phyloP scores from a whole-genome alignment of 2,329 filamentous ascomycete genomes.

The Colletotrichum tamarilloi region DNA sequence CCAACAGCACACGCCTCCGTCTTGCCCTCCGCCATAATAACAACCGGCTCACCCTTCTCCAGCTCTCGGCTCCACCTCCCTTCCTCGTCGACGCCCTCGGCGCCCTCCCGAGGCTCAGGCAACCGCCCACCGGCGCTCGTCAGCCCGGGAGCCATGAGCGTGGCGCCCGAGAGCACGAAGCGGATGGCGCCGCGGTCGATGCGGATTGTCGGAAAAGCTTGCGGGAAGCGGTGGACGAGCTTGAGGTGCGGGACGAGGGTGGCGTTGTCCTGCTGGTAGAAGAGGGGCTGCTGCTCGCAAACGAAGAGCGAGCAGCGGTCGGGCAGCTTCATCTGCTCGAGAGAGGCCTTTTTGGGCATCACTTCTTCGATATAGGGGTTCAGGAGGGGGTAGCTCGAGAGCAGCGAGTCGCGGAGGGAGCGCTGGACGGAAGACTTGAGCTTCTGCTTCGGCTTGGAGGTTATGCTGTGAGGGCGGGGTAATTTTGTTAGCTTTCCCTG shows the following conservation, averaged over 20 bases:
- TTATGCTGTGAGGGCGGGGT: constrained; percentile 66
- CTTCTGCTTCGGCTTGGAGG: constrained; percentile 86
- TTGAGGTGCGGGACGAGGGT: constrained; percentile 87
- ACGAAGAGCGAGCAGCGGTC: constrained; percentile 92
- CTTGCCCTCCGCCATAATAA: constrained; percentile 94
- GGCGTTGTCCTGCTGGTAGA: constrained; percentile 86
- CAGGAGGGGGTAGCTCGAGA: constrained; percentile 87
- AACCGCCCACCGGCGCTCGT: constrained; percentile 86
- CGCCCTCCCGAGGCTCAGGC: constrained; percentile 64
- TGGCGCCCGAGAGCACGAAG: constrained; percentile 92
- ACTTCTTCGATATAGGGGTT: constrained; percentile 92
- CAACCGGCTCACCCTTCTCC: constrained; percentile 84
- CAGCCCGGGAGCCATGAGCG: constrained; percentile 94
- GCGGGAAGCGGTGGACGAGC: constrained; percentile 90
- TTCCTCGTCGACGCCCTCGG: constrained; percentile 60
- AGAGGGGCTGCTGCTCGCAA: constrained; percentile 80
- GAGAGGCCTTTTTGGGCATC: constrained; percentile 91
- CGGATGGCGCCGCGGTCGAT: constrained; percentile 97
- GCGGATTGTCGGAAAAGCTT: constrained; percentile 83
- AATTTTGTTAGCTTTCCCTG: constrained; percentile 36
- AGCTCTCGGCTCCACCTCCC: constrained; percentile 75
- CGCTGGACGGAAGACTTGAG: constrained; percentile 97
- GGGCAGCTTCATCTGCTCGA: constrained; percentile 92
- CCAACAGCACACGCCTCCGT: constrained; percentile 91
- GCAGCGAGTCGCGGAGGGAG: constrained; percentile 82